Evolutionary conservation across 768 basidiomycete genomes (phyloP).

Genomic region (Kwoniella heveanensis): DNA sequence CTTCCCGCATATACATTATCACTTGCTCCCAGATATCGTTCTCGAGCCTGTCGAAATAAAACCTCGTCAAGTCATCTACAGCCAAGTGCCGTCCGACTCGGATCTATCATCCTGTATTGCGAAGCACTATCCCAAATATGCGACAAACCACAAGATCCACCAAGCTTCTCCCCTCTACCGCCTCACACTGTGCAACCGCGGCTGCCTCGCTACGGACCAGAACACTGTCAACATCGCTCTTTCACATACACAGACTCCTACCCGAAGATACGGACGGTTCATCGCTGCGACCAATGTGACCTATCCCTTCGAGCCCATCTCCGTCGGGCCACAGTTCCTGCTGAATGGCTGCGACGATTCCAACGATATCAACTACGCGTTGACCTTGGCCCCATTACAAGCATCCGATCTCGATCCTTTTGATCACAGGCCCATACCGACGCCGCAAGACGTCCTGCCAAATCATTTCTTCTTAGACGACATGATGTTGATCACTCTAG

Average conservation of each 20-base stretch:
- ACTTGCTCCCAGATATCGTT: constrained; percentile 10
- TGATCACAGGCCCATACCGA: not conserved
- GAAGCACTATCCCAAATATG: not conserved
- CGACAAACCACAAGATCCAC: constrained; percentile 11
- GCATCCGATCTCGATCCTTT: constrained; percentile 8
- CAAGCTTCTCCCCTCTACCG: constrained; percentile 21
- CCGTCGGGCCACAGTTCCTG: constrained; percentile 21
- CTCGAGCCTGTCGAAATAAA: constrained; percentile 12
- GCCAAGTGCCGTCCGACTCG: constrained; percentile 1
- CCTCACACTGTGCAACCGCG: constrained; percentile 22
- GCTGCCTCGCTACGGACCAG: constrained; percentile 12
- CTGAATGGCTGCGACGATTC: constrained; percentile 14
- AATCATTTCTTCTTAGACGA: constrained; percentile 30
- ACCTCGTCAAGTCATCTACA: constrained; percentile 2
- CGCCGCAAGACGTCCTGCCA: constrained; percentile 10
- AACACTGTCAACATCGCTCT: constrained; percentile 22
- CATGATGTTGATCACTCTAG: constrained; percentile 21
- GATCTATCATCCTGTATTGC: not conserved
- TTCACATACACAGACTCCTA: constrained; percentile 9
- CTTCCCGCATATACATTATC: constrained; percentile 23
- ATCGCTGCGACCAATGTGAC: constrained; percentile 18
- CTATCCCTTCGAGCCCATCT: constrained; percentile 20
- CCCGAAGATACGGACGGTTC: constrained; percentile 21
- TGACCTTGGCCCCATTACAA: constrained; percentile 11
- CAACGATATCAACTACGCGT: constrained; percentile 21